Evolutionary conservation across 371 early-diverging fungal species (phyloP).

Genomic region (Syncephalastrum racemosum): DNA sequence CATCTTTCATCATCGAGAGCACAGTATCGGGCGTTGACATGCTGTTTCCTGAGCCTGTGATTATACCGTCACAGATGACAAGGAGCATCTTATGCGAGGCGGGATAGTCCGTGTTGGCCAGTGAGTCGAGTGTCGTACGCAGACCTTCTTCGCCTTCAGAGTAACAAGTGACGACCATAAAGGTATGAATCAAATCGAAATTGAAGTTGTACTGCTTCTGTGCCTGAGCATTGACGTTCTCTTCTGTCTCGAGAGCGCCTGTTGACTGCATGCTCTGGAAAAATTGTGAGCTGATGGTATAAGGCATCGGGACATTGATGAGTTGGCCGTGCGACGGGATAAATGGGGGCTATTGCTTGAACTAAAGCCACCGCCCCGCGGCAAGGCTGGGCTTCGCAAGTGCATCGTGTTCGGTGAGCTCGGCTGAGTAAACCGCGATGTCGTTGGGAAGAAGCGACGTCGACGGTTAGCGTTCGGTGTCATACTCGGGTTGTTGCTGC

Average conservation of each 20-base stretch:
- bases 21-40: constrained; percentile 73
- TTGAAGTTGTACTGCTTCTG: constrained; percentile 47
- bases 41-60: constrained; percentile 70
- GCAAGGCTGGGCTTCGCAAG: too few species aligned
- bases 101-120: constrained; percentile 82
- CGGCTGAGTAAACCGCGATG: constrained; percentile 46
- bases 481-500: constrained; percentile 13
- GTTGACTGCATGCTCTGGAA: constrained; percentile 12
- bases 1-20: constrained; percentile 73
- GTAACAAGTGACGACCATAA: constrained; percentile 77
- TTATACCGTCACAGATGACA: constrained; percentile 81
- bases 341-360: too few species aligned
- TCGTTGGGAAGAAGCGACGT: constrained; percentile 41
- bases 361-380: too few species aligned
- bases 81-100: constrained; percentile 81
- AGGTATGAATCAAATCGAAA: constrained; percentile 48
- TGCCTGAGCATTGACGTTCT: constrained; percentile 18
- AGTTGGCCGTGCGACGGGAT: constrained; percentile 10
- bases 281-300: constrained; percentile 18
- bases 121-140: constrained; percentile 85
- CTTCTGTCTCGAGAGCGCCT: constrained; percentile 11
- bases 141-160: constrained; percentile 85
- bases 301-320: constrained; percentile 13
- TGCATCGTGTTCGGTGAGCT: constrained; percentile 14
- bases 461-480: too few species aligned